Conservation (phyloP, 164 flowering plant genomes). For the Tinospora cordifolia region DNA sequence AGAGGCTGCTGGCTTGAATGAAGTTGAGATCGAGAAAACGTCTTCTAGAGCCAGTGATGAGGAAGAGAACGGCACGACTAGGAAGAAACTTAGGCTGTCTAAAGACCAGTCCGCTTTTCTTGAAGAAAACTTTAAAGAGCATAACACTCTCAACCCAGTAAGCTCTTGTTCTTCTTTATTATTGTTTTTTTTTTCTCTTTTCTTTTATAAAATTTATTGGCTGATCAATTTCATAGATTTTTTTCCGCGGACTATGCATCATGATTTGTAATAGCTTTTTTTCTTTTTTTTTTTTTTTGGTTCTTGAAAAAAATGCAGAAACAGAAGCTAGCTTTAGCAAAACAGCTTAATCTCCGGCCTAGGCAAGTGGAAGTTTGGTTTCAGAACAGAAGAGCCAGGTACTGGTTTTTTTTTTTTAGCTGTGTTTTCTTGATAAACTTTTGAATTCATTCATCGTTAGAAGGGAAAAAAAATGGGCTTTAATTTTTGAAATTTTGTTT, state of each 20-base stretch:
- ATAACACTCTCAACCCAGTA: slow-evolving; percentile 88
- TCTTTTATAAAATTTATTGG: background rate
- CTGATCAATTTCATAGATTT: background rate
- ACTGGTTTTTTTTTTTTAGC: background rate
- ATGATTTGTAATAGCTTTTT: background rate
- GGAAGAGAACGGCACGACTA: slow-evolving; percentile 50
- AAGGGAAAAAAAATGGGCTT: too few relatives aligned
- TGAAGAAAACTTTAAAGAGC: slow-evolving; percentile 91
- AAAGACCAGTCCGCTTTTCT: slow-evolving; percentile 92
- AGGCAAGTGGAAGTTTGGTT: slow-evolving; percentile 89
- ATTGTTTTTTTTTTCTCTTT: background rate
- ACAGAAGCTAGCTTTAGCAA: slow-evolving; percentile 66
- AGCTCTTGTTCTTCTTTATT: too few relatives aligned
- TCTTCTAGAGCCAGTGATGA: slow-evolving; percentile 66
- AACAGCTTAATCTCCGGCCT: slow-evolving; percentile 62
- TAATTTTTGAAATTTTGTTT: background rate
- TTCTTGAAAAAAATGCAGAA: slow-evolving; percentile 51
- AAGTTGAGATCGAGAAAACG: slow-evolving; percentile 34
- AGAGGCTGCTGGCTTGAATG: slow-evolving; percentile 25
- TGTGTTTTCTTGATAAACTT: background rate
- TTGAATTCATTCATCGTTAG: too few relatives aligned
- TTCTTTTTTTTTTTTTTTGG: background rate
- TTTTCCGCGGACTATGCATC: background rate
- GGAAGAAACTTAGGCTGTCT: slow-evolving; percentile 80
- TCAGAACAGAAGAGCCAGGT: slow-evolving; percentile 89